These are phyloP conservation scores for Acanthamoeba royreba DNA, from an alignment of 208 protist species.

Conservation along the genomic window DNA sequence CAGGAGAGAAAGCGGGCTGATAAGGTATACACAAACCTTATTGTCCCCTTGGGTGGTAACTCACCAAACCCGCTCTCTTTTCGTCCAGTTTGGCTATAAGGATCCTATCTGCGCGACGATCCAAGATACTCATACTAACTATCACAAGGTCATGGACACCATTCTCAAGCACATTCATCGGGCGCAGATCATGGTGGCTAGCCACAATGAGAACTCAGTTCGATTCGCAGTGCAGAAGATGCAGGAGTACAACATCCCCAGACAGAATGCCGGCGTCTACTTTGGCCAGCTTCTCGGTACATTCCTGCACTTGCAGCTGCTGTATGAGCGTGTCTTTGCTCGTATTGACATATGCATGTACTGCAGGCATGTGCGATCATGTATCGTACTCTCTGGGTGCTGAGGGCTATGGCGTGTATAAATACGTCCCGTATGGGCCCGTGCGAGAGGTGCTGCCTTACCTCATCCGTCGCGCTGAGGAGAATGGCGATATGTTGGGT, in stretches of 20 bases:
- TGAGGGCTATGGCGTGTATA: conserved; percentile 78
- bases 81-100: conserved; percentile 81
- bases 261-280: conserved; percentile 64
- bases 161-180: conserved; percentile 21
- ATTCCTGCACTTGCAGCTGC: background rate
- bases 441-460: conserved; percentile 94
- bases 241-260: conserved; percentile 20
- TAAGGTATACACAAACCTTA: conserved; percentile 42
- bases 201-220: conserved; percentile 90
- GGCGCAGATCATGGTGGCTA: conserved; percentile 77
- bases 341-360: no score
- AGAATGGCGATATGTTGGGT: conserved; percentile 83
- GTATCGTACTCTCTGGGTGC: conserved; percentile 89
- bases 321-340: no score
- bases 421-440: conserved; percentile 96
- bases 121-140: conserved; percentile 90
- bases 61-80: background rate
- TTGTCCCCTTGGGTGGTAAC: no score
- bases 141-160: conserved; percentile 80
- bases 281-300: conserved; percentile 92
- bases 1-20: conserved; percentile 78
- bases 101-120: conserved; percentile 88
- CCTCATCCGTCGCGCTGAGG: conserved; percentile 90
- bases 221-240: conserved; percentile 80
- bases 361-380: conserved; percentile 91